Base-by-base conservation (phyloP, 1,284 basidiomycete species). In the Coniferiporia weirii region DNA sequence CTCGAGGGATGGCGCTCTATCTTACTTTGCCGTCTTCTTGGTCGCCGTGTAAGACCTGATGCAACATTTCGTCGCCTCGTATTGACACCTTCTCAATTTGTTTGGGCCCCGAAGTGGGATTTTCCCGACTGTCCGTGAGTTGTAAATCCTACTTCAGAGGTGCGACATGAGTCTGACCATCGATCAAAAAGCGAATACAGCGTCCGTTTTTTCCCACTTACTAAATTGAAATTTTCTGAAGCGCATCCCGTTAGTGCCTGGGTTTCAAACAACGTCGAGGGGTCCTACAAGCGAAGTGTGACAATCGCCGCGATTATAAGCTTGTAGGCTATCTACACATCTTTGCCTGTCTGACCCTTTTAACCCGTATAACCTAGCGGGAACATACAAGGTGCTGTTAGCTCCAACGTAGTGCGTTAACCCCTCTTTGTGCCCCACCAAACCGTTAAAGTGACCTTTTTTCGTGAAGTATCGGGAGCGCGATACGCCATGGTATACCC, bases 201-300 rank as follows among this genome's bases (percentile, higher is more conserved):
- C 85, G 81, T 82, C 63, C 66, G 79, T 67, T 19, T 12, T 7
- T 15, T 12, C 49, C 10, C 1, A 20, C 36, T 43, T n/a, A 57
- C 32, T 5, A 51, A n/a, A 17, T 59, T 56, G 36, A 19, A 5
- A 44, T 32, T 7, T 47, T 9, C 44, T 36, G 4, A 60, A 48
- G 32, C 27, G 27, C 27, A 53, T 51, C 52, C 20, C 54, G 10
- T 10, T 57, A 84, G 81, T 63, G 83, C 87, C 4, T 88, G 86
- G 83, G 78, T 82, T 36, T 82, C 83, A 32, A 86, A 85, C 65
- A 89, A 87, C 65, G 79, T 86, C 19, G 86, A 89, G 72, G 86
- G 88, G 8, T 78, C 81, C 0, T 91, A 89, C 70, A 90, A 89
- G 65, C 83, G 88, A 19, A 84, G 84, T 63, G 87, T 89, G 1